These are phyloP conservation scores for Geranium brycei DNA, from an alignment of 345 rosid genomes.

Conservation along the genomic window DNA sequence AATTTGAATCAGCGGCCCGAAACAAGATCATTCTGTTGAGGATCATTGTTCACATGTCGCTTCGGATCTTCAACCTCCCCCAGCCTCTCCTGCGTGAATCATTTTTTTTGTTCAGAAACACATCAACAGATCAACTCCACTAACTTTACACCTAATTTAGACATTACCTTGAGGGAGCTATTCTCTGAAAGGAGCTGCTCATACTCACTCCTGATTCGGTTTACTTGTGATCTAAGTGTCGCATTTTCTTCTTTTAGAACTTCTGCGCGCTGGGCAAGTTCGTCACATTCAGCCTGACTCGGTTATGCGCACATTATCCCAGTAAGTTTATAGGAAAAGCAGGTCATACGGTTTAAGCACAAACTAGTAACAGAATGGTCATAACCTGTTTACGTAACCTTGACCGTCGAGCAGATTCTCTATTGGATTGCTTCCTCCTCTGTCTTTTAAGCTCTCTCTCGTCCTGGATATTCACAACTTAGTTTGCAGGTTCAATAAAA, in stretches of 20 bases:
- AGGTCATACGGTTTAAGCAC: neutral
- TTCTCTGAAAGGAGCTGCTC: conserved; percentile 72
- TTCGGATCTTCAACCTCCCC: too few relatives aligned
- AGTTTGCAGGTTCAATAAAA: neutral
- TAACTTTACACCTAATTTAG: neutral
- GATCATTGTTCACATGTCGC: too few relatives aligned
- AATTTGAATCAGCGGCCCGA: too few relatives aligned
- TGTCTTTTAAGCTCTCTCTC: conserved; percentile 92
- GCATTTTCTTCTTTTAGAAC: conserved; percentile 74
- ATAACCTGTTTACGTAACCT: conserved; percentile 92
- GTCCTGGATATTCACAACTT: conserved; percentile 34
- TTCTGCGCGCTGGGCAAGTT: conserved; percentile 81
- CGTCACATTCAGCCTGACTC: conserved; percentile 93
- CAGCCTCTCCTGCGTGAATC: too few relatives aligned
- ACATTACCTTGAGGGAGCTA: conserved; percentile 56
- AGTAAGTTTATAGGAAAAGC: conserved; percentile 12
- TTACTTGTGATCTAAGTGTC: conserved; percentile 68
- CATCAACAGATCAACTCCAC: too few relatives aligned
- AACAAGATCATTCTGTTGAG: too few relatives aligned
- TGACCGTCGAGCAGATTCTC: conserved; percentile 97
- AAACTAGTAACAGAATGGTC: neutral
- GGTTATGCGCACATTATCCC: conserved; percentile 2
- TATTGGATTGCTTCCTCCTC: conserved; percentile 91
- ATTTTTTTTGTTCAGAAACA: too few relatives aligned
- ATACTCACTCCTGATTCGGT: conserved; percentile 52